Percentiles rank a stretch among this genome's conserved stretches.
Evolutionary conservation across 1,284 basidiomycete genomes (phyloP).

Genomic region (Apiotrichum akiyoshidainum): DNA sequence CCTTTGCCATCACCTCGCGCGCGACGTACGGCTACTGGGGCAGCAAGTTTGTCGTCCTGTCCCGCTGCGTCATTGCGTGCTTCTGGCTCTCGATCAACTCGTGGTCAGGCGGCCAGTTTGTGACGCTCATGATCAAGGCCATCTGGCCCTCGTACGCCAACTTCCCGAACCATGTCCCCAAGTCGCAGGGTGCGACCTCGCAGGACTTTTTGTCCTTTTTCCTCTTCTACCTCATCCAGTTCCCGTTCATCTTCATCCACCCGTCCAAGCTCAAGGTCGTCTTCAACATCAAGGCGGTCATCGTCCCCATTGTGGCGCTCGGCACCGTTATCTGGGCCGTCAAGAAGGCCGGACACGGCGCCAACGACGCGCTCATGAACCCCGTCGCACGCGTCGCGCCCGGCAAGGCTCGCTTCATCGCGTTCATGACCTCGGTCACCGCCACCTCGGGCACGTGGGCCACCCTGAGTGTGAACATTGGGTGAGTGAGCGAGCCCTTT

Average conservation of each 20-base stretch:
- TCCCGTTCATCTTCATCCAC: slow-evolving; percentile 69
- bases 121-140: slow-evolving; percentile 63
- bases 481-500: no score
- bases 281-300: slow-evolving; percentile 63
- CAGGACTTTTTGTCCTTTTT: slow-evolving; percentile 63
- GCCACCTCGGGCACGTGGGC: slow-evolving; percentile 38
- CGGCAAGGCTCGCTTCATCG: slow-evolving; percentile 35
- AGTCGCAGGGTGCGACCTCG: slow-evolving; percentile 62
- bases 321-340: slow-evolving; percentile 71
- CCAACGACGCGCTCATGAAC: slow-evolving; percentile 57
- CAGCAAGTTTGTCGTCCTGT: slow-evolving; percentile 55
- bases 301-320: slow-evolving; percentile 66
- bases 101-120: slow-evolving; percentile 45
- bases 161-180: slow-evolving; percentile 63
- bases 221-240: slow-evolving; percentile 62
- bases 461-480: slow-evolving; percentile 64
- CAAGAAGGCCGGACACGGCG: slow-evolving; percentile 62
- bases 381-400: slow-evolving; percentile 24
- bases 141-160: slow-evolving; percentile 69
- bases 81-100: slow-evolving; percentile 73
- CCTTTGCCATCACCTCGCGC: slow-evolving; percentile 69
- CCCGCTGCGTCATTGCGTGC: slow-evolving; percentile 67
- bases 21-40: slow-evolving; percentile 72
- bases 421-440: slow-evolving; percentile 40
- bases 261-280: slow-evolving; percentile 69